Conservation (phyloP, 106 monocot genomes). For the Iris macrosiphon region DNA sequence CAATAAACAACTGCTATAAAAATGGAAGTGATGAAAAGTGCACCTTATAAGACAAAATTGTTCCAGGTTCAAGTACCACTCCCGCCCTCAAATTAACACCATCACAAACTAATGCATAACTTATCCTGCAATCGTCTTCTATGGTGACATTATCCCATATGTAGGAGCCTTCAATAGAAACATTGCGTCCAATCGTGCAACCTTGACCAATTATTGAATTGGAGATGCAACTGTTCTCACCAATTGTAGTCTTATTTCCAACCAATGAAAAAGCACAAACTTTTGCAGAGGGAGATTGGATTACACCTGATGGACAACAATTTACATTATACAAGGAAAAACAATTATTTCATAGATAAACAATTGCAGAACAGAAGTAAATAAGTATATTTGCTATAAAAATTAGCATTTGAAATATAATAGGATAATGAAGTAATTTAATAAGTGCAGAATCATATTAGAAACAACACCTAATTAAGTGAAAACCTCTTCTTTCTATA, state of each 20-base stretch:
- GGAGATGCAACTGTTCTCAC: constrained; percentile 47
- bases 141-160: constrained; percentile 95
- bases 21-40: constrained; percentile 3
- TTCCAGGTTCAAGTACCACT: constrained; percentile 75
- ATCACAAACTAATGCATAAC: constrained; percentile 82
- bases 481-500: too few species aligned
- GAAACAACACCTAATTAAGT: too few species aligned
- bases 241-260: constrained; percentile 61
- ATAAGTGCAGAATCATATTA: too few species aligned
- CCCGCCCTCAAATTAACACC: constrained; percentile 69
- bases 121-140: constrained; percentile 86
- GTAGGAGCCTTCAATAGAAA: constrained; percentile 66
- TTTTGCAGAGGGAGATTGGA: constrained; percentile 52
- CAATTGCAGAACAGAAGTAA: not conserved
- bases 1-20: not conserved
- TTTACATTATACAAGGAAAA: not conserved
- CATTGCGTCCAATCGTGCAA: constrained; percentile 82
- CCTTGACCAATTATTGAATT: constrained; percentile 80
- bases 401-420: too few species aligned
- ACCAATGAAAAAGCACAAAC: constrained; percentile 68
- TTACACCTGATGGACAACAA: constrained; percentile 40
- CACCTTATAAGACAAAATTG: constrained; percentile 96
- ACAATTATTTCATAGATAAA: not conserved
- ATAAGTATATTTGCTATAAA: too few species aligned
- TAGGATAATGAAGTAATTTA: too few species aligned